Evolutionary conservation across 441 rosid species (phyloP), one percentile per base, ranked within the genome.

Genomic region (Gossypium lobatum): DNA sequence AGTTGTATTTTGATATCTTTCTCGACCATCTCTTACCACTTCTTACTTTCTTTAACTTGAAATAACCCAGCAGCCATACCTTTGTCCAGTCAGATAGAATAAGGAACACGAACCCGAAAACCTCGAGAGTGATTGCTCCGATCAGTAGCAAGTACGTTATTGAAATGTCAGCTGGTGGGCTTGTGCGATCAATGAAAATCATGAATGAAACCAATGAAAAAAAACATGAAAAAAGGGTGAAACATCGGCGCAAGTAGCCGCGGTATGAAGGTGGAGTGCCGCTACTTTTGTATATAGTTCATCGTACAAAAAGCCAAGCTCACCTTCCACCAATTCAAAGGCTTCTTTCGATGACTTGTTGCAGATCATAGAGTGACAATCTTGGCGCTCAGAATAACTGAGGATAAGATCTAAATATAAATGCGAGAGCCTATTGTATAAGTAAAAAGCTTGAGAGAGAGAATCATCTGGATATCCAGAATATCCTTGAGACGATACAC

Each of bases 201-300:
- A 6, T 16, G 11, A 60, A 61, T n/a, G 1, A 0, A 61, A n/a
- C 8, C 45, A 61, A 1, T 2, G 65, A 3, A 6, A n/a, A 14
- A 6, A 77, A 21, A 11, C 84, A 80, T 25, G 64, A 26, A 13
- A 16, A 48, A 3, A 50, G 9, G 45, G 25, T 46, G 25, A 3
- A 26, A 28, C 14, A 5, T 3, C 61, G 45, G 21, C 8, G 39
- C 5, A 26, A 2, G 34, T 25, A 6, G 48, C 34, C 20, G 7
- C 16, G 6, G 82, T 57, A 75, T 45, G 39, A 75, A 4, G 80
- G 62, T 14, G 80, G 66, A 6, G 37, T 20, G 5, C 84, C 84
- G 80, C 85, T 88, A 25, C 88, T 88, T 89, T 89, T n/a, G 92
- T 86, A 75, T 80, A 83, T 6, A 88, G 65, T 17, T 46, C 6